Evolutionary conservation across 352 stramenopile species (phyloP).

Genomic region (Aphanomyces cochlioides): DNA sequence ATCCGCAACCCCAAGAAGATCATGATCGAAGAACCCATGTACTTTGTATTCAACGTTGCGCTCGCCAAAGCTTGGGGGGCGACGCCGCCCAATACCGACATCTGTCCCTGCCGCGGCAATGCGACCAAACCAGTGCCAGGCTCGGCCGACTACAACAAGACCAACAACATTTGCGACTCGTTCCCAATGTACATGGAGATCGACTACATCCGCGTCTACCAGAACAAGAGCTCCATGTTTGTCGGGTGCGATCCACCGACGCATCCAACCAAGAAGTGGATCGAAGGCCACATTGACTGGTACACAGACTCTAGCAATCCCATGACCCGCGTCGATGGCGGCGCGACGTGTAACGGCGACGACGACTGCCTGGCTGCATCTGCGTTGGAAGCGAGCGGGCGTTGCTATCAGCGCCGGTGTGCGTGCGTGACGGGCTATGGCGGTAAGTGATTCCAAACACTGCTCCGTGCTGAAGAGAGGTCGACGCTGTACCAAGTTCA

Average conservation of each 20-base stretch:
- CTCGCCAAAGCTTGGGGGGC: constrained; percentile 75
- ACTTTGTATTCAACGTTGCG: constrained; percentile 92
- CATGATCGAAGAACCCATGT: constrained; percentile 90
- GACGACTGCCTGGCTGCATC: constrained; percentile 40
- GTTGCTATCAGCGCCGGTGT: not conserved
- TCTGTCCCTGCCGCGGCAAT: constrained; percentile 51
- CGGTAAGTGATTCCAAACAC: not conserved
- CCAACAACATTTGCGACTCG: constrained; percentile 55
- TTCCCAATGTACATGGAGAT: constrained; percentile 77
- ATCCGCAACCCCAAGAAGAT: constrained; percentile 57
- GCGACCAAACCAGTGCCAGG: constrained; percentile 31
- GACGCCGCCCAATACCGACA: constrained; percentile 46
- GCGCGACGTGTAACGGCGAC: constrained; percentile 47
- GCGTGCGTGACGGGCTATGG: not conserved
- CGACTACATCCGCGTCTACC: constrained; percentile 60
- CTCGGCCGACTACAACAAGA: constrained; percentile 30
- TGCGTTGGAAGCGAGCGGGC: not conserved
- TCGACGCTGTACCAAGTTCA: constrained; percentile 18
- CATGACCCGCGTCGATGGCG: constrained; percentile 42
- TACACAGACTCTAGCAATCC: constrained; percentile 59
- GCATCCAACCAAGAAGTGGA: constrained; percentile 63
- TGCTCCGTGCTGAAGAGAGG: not conserved
- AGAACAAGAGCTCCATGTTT: constrained; percentile 49
- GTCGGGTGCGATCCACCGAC: constrained; percentile 52
- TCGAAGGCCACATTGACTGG: constrained; percentile 55